Base-by-base conservation (phyloP, 1,284 basidiomycete genomes). In the Austroboletus novae-zelandiae region DNA sequence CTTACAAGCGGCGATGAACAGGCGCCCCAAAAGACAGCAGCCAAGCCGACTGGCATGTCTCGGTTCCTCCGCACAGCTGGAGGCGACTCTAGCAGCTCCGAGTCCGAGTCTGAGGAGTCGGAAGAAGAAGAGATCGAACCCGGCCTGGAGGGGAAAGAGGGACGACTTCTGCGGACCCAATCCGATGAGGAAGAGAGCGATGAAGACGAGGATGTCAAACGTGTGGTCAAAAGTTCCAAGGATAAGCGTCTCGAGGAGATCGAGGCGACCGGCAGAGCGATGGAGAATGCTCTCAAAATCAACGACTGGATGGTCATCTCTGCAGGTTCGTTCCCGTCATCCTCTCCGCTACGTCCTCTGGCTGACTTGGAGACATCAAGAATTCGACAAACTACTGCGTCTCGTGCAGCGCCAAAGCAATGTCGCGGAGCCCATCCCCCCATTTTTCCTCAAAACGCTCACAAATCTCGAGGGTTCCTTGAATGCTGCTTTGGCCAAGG, bases 261-360 rank as follows among this genome's bases (percentile, higher is more conserved):
- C 80, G 91, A 92, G 71, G 83, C 83, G 2, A 89, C 89, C 11
- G 91, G 93, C 47, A 93, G 90, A 73, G 79, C 78, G 45, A 96
- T 99, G 73, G 92, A 97, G 51, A 99, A 99, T 69, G 94, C 89
- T 25, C 78, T 94, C 60, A 96, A 94, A 76, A 96, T 95, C 62
- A 94, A 92, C 61, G 94, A 99, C 74, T 99, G 97, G 97, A 87
- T 89, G 20, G 86, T 86, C 32, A 97, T 95, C 62, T 91, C 88
- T 40, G 87, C 83, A 60, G 94, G 94, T 94, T 67, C 48, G 65
- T 30, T 25, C 36, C 29, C 25, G 9, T 50, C 30, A 9, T 5
- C 10, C 30, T n/a, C 36, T 14, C 18, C 45, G 23, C 39, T 30
- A 13, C 40, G 25, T 25, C 30, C 23, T 43, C 11, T 52, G 52